Percentiles rank a stretch among this genome's conserved stretches.
Evolutionary conservation across 495 filamentous ascomycete species (phyloP).

Genomic region (Hyaloscypha bicolor): DNA sequence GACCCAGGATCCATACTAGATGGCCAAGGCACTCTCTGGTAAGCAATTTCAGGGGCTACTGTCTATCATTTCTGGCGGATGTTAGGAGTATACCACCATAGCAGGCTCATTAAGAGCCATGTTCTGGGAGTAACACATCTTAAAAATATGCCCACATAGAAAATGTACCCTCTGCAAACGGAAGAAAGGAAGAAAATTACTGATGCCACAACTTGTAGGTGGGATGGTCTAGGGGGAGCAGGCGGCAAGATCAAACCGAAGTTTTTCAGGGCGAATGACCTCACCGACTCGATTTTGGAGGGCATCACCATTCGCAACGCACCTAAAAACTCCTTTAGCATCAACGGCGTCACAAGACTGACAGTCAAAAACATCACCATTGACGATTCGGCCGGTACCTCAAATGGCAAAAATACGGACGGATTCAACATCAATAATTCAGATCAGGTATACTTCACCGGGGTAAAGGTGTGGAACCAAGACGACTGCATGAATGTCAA

Average conservation of each 20-base stretch:
- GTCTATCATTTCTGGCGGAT: too few relatives aligned
- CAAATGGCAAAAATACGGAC: constrained; percentile 63
- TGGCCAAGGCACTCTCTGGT: constrained; percentile 45
- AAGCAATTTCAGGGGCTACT: too few relatives aligned
- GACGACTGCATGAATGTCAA: constrained; percentile 64
- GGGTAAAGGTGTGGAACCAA: constrained; percentile 62
- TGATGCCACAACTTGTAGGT: constrained; percentile 31
- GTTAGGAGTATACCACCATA: too few relatives aligned
- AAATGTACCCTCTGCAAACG: too few relatives aligned
- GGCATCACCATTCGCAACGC: constrained; percentile 51
- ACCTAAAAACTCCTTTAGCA: constrained; percentile 63
- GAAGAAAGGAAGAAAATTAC: too few relatives aligned
- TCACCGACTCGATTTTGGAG: constrained; percentile 46
- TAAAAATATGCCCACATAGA: too few relatives aligned
- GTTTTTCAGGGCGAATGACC: constrained; percentile 52
- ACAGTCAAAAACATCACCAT: constrained; percentile 56
- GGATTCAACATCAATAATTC: constrained; percentile 59
- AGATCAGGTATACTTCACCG: constrained; percentile 53
- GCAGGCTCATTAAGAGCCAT: too few relatives aligned
- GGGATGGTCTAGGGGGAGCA: constrained; percentile 54
- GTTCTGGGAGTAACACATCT: too few relatives aligned
- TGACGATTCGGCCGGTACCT: constrained; percentile 61
- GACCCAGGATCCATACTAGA: constrained; percentile 40
- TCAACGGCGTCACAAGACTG: constrained; percentile 51
- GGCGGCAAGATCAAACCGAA: constrained; percentile 58